Base-by-base conservation (phyloP, 176 grass and related monocot species). In the Hsuehochloa calcarea region DNA sequence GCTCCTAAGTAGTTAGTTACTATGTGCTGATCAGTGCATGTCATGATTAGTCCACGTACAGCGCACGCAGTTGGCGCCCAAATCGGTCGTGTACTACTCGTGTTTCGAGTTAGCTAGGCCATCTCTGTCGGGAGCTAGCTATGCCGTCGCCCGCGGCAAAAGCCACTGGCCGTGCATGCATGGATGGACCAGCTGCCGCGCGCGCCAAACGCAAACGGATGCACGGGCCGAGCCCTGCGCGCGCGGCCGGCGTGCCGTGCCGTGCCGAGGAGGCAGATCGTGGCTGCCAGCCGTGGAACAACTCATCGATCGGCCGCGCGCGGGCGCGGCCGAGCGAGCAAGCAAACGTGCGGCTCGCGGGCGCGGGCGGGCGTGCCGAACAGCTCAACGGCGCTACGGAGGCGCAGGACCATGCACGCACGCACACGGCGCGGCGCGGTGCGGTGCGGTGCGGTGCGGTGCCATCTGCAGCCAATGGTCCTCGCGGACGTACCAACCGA, bases 81-180 rank as follows among this genome's bases (percentile, higher is more conserved):
- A 27, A 47, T 15, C 10, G 51, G 72, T 55, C 10, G 22, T 8
- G 45, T 2, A 19, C 14, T 35, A 1, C 10, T 65, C 26, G 17
- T 77, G 77, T 65, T 50, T 15, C 19, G 56, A 63, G 75, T 66
- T 66, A 50, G 77, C 46, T 63, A 65, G 61, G 60, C 77, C 77
- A 47, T 79, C 41, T 65, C 77, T 65, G 77, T 79, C 77, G 26
- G 41, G 60, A 49, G 37, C n/a, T 8, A 50, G 25, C 70, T 3
- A 11, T 3, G 72, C 60, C 77, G 43, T 49, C 60, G 41, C 60
- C 16, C 40, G 59, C 76, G 63, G 63, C 31, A 4, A 66, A 19
- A 4, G 63, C 29, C 62, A 34, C 14, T 15, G 16, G 62, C 27
- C 13, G 29, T 15, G 60, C 25, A 14, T 58, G 54, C 52, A 4